Conservation (phyloP, 1,284 basidiomycete species). For the Thelephora terrestris region DNA sequence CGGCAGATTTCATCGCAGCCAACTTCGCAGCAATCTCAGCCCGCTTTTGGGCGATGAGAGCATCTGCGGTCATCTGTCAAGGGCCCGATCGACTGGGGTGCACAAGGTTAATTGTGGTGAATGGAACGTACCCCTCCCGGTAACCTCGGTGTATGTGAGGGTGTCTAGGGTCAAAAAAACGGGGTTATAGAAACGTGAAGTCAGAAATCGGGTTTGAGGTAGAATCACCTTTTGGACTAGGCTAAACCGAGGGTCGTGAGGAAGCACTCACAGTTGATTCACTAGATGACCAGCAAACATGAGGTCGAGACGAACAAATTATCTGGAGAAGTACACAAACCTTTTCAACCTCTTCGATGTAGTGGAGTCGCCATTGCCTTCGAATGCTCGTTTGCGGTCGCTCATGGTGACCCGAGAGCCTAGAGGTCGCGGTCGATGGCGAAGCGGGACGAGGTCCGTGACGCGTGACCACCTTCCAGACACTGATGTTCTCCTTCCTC, state of each 20-base stretch:
- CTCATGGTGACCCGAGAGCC: slow-evolving; percentile 18
- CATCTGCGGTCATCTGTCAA: slow-evolving; percentile 36
- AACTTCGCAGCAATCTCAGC: slow-evolving; percentile 82
- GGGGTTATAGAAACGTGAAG: slow-evolving; percentile 57
- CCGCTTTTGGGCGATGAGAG: slow-evolving; percentile 67
- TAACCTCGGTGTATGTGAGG: slow-evolving; percentile 31
- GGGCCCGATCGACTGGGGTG: too few relatives aligned
- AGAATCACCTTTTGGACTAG: slow-evolving; percentile 58
- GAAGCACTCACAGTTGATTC: slow-evolving; percentile 46
- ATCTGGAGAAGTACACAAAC: slow-evolving; percentile 27
- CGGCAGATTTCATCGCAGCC: slow-evolving; percentile 46
- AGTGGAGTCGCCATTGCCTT: slow-evolving; percentile 36
- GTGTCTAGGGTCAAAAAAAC: slow-evolving; percentile 43
- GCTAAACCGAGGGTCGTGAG: slow-evolving; percentile 13
- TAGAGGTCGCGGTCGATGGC: not conserved
- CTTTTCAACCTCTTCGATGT: slow-evolving; percentile 61
- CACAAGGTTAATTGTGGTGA: not conserved
- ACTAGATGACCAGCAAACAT: slow-evolving; percentile 28
- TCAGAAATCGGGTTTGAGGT: slow-evolving; percentile 38
- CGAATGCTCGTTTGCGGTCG: slow-evolving; percentile 26
- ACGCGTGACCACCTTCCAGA: not conserved
- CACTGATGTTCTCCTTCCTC: slow-evolving; percentile 21
- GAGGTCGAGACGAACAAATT: slow-evolving; percentile 9
- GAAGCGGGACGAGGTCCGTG: not conserved
- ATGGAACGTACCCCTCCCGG: slow-evolving; percentile 7